Evolutionary conservation across 2,329 filamentous ascomycete genomes (phyloP).

Genomic region (Alternaria hordeiaustralica): DNA sequence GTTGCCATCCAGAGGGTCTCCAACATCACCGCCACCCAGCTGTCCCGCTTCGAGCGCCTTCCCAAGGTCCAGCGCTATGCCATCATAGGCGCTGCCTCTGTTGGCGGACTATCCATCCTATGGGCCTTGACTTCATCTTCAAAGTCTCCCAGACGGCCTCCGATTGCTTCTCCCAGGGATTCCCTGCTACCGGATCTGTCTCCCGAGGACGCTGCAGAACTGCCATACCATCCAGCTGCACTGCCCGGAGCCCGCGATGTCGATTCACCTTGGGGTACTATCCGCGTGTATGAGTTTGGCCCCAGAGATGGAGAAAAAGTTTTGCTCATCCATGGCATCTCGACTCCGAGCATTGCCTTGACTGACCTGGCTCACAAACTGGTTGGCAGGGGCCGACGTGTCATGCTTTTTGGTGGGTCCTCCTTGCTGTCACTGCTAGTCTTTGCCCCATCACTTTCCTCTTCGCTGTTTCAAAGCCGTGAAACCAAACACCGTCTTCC

Average conservation of each 20-base stretch:
- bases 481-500: neutral
- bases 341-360: slow-evolving; percentile 75
- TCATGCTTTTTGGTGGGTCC: slow-evolving; percentile 74
- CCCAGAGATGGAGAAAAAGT: slow-evolving; percentile 74
- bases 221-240: slow-evolving; percentile 71
- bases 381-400: slow-evolving; percentile 70
- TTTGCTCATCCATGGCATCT: slow-evolving; percentile 80
- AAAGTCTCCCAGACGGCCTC: slow-evolving; percentile 16
- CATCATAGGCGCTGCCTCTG: slow-evolving; percentile 32
- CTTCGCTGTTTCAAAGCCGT: neutral
- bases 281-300: slow-evolving; percentile 82
- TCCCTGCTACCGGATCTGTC: slow-evolving; percentile 36
- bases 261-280: slow-evolving; percentile 70
- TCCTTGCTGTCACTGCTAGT: slow-evolving; percentile 11
- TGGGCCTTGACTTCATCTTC: slow-evolving; percentile 28
- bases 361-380: slow-evolving; percentile 70
- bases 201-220: slow-evolving; percentile 27
- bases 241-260: slow-evolving; percentile 75
- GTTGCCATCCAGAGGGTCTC: slow-evolving; percentile 17
- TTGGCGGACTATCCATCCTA: slow-evolving; percentile 34
- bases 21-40: slow-evolving; percentile 13
- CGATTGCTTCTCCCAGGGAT: slow-evolving; percentile 37
- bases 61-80: slow-evolving; percentile 26
- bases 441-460: neutral
- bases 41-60: slow-evolving; percentile 23